Base-by-base conservation (phyloP, 1,284 basidiomycete genomes). In the Rhizoctonia solani region DNA sequence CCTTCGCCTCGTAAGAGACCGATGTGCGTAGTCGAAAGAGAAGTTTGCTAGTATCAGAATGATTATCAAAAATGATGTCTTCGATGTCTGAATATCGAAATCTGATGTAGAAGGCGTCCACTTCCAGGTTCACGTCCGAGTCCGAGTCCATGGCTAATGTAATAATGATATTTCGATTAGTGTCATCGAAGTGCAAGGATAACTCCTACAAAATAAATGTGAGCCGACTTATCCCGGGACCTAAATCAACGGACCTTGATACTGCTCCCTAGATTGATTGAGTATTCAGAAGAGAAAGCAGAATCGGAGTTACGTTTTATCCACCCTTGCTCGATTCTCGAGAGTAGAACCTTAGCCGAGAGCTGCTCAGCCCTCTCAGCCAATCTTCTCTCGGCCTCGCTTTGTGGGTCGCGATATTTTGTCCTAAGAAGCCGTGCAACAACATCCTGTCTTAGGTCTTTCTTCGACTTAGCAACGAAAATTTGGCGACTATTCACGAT, bases 301-400 rank as follows among this genome's bases (percentile, higher is more conserved):
- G 76, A 73, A 71, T 34, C 32, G 11, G 32, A 34, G 32, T 85
- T 84, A 32, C 81, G 78, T 83, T 85, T 68, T 80, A 76, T 82
- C 83, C 25, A 85, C 11, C 85, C 84, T 70, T 86, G 84, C 72
- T 90, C 87, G 27, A 88, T 72, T 1, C 76, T 73, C 3, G 67
- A 69, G 50, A 85, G 68, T 1, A 66, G 67, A 11, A 82, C 74
- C 11, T 75, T 16, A 76, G 75, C 9, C 80, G 76, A 25, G 79
- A 69, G 5, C 74, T 72, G 29, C 70, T 72, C 9, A 85, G 71
- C 50, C 78, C 88, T 11, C 76, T 29, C 49, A 14, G 61, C 61
- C 3, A 65, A 70, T 56, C 81, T 77, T 47, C 81, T 82, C 61
- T 83, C 80, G 73, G 84, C 82, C 66, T 86, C 86, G 1, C 83